Conservation (phyloP, 2,329 filamentous ascomycete species). For the Penicillium oxalicum region DNA sequence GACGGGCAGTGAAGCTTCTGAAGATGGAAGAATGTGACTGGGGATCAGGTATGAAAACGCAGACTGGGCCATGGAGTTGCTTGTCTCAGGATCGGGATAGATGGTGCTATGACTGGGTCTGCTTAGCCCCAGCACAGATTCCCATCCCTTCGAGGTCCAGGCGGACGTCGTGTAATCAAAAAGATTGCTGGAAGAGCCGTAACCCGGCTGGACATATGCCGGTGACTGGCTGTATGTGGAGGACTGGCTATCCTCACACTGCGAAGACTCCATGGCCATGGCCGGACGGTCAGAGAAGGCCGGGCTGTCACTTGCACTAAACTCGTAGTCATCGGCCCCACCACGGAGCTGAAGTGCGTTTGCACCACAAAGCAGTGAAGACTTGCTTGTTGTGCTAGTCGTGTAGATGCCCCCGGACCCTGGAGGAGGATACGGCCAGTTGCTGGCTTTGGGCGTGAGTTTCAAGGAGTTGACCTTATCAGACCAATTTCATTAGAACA, state of each 20-base stretch:
- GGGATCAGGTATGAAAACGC: constrained; percentile 29
- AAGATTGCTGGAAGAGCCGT: constrained; percentile 25
- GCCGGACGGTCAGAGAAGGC: constrained; percentile 19
- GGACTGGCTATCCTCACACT: constrained; percentile 32
- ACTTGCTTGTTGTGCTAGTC: constrained; percentile 11
- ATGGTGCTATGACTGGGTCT: constrained; percentile 19
- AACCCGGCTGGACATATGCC: constrained; percentile 30
- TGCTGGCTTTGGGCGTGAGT: constrained; percentile 20
- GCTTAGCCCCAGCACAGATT: constrained; percentile 16
- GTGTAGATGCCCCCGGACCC: constrained; percentile 18
- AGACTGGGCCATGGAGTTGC: constrained; percentile 18
- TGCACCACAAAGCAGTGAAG: constrained; percentile 11
- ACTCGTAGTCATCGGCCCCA: constrained; percentile 23
- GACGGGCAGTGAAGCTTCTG: constrained; percentile 24
- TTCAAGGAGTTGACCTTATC: constrained; percentile 31
- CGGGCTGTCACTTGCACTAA: constrained; percentile 16
- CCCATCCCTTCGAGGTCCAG: constrained; percentile 29
- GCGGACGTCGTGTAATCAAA: constrained; percentile 24
- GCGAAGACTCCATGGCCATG: constrained; percentile 19
- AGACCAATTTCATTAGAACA: neutral
- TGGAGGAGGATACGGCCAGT: constrained; percentile 26
- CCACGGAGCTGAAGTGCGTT: constrained; percentile 15
- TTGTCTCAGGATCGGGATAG: constrained; percentile 27
- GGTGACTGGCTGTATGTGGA: constrained; percentile 31
- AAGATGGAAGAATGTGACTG: constrained; percentile 21